Evolutionary conservation across 208 protist genomes (phyloP).

Genomic region (Histomonas meleagridis): DNA sequence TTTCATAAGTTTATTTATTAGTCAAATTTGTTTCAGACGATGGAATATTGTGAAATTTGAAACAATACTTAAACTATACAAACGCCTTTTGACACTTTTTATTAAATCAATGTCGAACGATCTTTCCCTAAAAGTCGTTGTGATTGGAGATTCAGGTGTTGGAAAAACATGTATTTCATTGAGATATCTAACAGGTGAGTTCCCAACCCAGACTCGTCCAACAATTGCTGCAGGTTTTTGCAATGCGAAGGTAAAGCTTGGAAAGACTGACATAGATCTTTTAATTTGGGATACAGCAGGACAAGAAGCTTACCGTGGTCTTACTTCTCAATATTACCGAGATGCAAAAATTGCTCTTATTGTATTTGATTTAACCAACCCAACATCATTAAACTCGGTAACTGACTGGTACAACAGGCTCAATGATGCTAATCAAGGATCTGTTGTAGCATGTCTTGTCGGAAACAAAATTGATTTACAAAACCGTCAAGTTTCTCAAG

Average conservation of each 20-base stretch:
- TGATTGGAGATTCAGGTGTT: conserved; percentile 20
- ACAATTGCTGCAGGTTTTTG: conserved; percentile 32
- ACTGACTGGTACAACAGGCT: neutral
- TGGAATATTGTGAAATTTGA: no score
- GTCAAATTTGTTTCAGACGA: no score
- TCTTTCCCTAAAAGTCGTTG: conserved; percentile 25
- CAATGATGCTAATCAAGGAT: neutral
- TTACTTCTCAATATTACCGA: conserved; percentile 16
- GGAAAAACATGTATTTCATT: conserved; percentile 18
- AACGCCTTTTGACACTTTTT: no score
- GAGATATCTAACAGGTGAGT: neutral
- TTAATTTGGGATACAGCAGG: conserved; percentile 9
- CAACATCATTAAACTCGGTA: neutral
- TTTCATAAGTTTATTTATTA: no score
- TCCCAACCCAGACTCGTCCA: neutral
- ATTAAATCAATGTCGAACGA: no score
- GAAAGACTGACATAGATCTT: neutral
- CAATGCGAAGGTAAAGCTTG: conserved; percentile 30
- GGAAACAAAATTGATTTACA: conserved; percentile 13
- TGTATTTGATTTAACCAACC: conserved; percentile 33
- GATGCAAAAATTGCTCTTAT: conserved; percentile 21
- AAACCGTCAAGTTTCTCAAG: conserved; percentile 13
- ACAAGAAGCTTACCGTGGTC: conserved; percentile 26
- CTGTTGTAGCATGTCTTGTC: neutral
- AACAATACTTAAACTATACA: no score